Percentiles rank a stretch among this genome's conserved stretches.
Conservation (phyloP, 306 rosid genomes). For the Purshia tridentata region DNA sequence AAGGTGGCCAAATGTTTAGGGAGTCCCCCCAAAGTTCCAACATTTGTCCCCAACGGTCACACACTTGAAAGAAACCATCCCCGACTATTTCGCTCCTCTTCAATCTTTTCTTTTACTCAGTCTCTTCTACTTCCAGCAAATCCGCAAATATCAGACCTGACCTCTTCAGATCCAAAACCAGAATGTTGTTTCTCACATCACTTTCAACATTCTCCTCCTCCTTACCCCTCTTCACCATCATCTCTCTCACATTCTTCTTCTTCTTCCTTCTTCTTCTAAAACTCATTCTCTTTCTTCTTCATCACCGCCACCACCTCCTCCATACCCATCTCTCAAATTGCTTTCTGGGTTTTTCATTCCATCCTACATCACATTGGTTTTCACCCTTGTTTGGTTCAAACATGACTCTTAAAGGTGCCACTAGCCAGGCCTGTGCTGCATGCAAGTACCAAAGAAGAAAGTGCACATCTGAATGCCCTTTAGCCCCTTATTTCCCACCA, state of each 20-base stretch:
- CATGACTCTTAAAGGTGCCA: constrained; percentile 71
- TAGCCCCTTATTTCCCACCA: constrained; percentile 73
- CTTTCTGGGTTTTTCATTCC: constrained; percentile 2
- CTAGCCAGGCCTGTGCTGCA: constrained; percentile 74
- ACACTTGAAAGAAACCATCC: background rate
- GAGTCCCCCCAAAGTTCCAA: background rate
- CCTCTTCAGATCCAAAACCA: constrained; percentile 22
- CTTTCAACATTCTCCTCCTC: background rate
- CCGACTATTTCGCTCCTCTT: constrained; percentile 15
- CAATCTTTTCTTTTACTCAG: constrained; percentile 19
- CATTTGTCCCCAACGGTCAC: constrained; percentile 20
- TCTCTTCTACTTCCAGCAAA: constrained; percentile 18
- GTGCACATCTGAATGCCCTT: constrained; percentile 61
- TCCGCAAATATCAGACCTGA: constrained; percentile 23
- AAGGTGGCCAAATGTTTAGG: background rate
- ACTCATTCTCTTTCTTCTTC: background rate
- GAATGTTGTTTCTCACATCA: background rate
- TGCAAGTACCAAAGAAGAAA: constrained; percentile 68
- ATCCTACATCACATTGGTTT: background rate
- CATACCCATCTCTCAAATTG: background rate
- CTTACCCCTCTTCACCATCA: background rate
- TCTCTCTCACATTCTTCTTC: background rate
- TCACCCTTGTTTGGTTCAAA: background rate
- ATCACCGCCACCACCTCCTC: background rate
- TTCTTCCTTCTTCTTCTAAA: background rate